Evolutionary conservation across 176 grass and related monocot species (phyloP).

Genomic region (Chloris gayana): DNA sequence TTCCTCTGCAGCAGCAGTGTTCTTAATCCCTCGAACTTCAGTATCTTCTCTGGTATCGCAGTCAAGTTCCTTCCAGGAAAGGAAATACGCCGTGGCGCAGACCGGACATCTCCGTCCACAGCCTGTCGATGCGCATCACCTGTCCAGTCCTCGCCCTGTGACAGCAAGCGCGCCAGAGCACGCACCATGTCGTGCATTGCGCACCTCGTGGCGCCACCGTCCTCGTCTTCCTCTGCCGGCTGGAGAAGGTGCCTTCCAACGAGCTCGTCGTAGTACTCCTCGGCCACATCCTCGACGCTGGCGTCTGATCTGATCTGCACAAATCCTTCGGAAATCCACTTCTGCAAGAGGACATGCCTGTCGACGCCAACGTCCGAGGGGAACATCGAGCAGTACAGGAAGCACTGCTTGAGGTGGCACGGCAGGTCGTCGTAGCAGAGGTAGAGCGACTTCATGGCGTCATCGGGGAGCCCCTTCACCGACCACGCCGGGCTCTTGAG

Average conservation of each 20-base stretch:
- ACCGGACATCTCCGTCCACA: constrained; percentile 12
- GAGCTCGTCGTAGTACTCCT: constrained; percentile 69
- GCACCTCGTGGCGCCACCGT: constrained; percentile 23
- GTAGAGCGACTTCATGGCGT: constrained; percentile 58
- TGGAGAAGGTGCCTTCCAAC: constrained; percentile 63
- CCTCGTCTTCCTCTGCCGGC: constrained; percentile 16
- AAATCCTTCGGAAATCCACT: constrained; percentile 70
- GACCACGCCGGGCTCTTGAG: constrained; percentile 47
- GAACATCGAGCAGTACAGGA: constrained; percentile 77
- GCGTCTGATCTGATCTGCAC: constrained; percentile 43
- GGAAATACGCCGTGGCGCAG: constrained; percentile 41
- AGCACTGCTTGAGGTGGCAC: constrained; percentile 70
- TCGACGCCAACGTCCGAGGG: constrained; percentile 42
- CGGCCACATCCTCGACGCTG: constrained; percentile 52
- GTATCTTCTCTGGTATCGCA: constrained; percentile 43
- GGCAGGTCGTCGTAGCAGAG: constrained; percentile 70
- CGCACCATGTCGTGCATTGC: constrained; percentile 63
- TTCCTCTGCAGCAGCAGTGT: constrained; percentile 72
- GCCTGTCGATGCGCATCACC: constrained; percentile 26
- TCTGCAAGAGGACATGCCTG: constrained; percentile 35
- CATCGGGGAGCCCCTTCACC: constrained; percentile 46
- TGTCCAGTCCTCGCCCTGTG: constrained; percentile 41
- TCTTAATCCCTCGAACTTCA: constrained; percentile 51
- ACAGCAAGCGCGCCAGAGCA: constrained; percentile 53
- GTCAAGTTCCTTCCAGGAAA: constrained; percentile 37